Percentiles rank a stretch among this genome's conserved stretches.
These are phyloP conservation scores for Amylocarpus encephaloides DNA, from an alignment of 2,329 filamentous ascomycete genomes.

Conservation along the genomic window DNA sequence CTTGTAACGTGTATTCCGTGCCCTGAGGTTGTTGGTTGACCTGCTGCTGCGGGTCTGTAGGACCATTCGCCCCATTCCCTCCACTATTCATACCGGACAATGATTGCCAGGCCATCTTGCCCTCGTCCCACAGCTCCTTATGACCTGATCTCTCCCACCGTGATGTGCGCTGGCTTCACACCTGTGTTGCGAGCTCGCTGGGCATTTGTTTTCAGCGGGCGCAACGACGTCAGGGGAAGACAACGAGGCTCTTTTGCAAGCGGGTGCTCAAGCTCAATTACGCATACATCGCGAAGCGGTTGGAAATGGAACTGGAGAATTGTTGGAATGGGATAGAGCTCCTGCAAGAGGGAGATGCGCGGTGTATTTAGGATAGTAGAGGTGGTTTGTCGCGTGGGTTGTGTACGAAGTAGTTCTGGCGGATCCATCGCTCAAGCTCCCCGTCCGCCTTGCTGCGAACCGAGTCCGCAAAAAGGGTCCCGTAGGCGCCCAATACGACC, in stretches of 20 bases:
- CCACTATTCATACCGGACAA: constrained; percentile 47
- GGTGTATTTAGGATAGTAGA: not conserved
- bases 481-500: too few relatives aligned
- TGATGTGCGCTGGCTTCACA: constrained; percentile 12
- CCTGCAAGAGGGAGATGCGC: not conserved
- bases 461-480: too few relatives aligned
- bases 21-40: constrained; percentile 47
- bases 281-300: constrained; percentile 7
- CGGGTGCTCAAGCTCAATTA: constrained; percentile 15
- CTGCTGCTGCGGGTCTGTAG: constrained; percentile 23
- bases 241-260: constrained; percentile 14
- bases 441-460: too few relatives aligned
- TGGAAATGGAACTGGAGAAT: not conserved
- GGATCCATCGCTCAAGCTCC: too few relatives aligned
- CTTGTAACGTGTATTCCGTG: constrained; percentile 68
- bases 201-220: constrained; percentile 21
- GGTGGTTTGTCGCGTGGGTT: too few relatives aligned
- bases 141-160: not conserved
- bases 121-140: constrained; percentile 6
- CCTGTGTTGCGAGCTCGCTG: constrained; percentile 8
- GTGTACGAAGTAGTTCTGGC: too few relatives aligned
- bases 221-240: constrained; percentile 16
- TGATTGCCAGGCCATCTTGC: constrained; percentile 63
- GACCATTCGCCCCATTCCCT: constrained; percentile 25
- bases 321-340: constrained; percentile 3